Evolutionary conservation across 495 filamentous ascomycete genomes (phyloP).

Genomic region (Podospora sp.): DNA sequence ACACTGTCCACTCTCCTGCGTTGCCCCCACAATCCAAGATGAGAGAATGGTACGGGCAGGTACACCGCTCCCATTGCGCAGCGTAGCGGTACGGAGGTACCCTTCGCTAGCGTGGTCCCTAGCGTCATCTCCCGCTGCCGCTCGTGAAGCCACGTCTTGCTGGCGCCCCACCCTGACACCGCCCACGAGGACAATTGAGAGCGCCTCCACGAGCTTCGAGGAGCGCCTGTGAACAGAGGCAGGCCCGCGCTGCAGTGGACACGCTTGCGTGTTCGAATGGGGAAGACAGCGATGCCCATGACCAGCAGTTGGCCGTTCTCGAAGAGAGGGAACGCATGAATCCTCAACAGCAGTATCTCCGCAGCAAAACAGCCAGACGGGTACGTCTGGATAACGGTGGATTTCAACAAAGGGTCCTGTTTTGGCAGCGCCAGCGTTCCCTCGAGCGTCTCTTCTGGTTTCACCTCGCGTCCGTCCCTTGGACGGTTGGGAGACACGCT

Average conservation of each 20-base stretch:
- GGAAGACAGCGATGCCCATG: conserved; percentile 5
- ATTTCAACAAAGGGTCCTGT: conserved; percentile 2
- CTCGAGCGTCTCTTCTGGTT: conserved; percentile 31
- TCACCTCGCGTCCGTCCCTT: conserved; percentile 21
- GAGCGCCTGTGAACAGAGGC: conserved; percentile 17
- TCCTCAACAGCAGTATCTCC: neutral
- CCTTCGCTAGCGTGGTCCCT: conserved; percentile 15
- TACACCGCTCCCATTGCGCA: conserved; percentile 22
- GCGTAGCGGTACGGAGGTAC: conserved; percentile 7
- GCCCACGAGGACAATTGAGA: conserved; percentile 11
- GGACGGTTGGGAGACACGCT: neutral
- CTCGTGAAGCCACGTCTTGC: conserved; percentile 32
- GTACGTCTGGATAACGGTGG: neutral
- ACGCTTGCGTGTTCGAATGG: conserved; percentile 3
- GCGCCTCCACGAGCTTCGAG: conserved; percentile 3
- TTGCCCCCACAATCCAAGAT: conserved; percentile 19
- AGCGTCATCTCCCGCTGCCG: conserved; percentile 14
- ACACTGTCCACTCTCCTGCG: conserved; percentile 28
- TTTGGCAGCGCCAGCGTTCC: conserved; percentile 6
- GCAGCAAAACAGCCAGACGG: neutral
- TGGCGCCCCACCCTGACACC: conserved; percentile 5
- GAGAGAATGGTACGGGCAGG: conserved; percentile 32
- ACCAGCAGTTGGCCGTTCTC: neutral
- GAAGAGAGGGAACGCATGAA: neutral
- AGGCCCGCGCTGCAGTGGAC: neutral